phyloP scores from a whole-genome alignment of 2,329 filamentous ascomycete species.

The Neophaeococcomyces aloes region DNA sequence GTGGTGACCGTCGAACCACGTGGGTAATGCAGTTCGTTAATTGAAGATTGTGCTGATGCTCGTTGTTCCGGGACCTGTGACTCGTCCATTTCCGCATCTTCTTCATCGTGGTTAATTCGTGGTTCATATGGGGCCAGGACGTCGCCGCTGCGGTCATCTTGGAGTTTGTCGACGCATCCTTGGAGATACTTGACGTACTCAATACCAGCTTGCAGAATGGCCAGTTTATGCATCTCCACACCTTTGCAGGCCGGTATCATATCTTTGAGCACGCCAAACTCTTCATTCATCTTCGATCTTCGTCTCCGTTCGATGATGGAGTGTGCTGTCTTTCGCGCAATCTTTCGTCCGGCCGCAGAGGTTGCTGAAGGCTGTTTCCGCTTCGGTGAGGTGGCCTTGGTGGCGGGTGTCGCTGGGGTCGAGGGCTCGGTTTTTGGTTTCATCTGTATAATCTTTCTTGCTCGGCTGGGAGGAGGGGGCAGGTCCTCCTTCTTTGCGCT shows the following conservation, averaged over 20 bases:
- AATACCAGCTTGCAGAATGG: slow-evolving; percentile 90
- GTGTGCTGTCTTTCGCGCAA: slow-evolving; percentile 89
- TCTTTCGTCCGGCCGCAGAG: slow-evolving; percentile 84
- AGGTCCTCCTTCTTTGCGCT: slow-evolving; percentile 34
- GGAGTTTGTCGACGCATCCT: slow-evolving; percentile 43
- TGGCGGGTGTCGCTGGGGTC: slow-evolving; percentile 11
- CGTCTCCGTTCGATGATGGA: slow-evolving; percentile 84
- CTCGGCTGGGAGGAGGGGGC: slow-evolving; percentile 81
- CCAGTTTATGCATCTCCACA: slow-evolving; percentile 93
- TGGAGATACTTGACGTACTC: slow-evolving; percentile 80
- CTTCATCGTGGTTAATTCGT: slow-evolving; percentile 6
- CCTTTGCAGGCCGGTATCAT: slow-evolving; percentile 95
- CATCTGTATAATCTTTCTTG: slow-evolving; percentile 97
- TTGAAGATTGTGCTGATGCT: background rate
- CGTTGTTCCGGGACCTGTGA: background rate
- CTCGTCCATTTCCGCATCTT: slow-evolving; percentile 12
- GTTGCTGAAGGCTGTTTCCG: slow-evolving; percentile 66
- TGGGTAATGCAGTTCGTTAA: background rate
- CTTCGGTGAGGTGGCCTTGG: slow-evolving; percentile 39
- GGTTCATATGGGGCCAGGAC: background rate
- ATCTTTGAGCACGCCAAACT: slow-evolving; percentile 83
- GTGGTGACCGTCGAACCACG: slow-evolving; percentile 9
- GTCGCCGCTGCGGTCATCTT: slow-evolving; percentile 33
- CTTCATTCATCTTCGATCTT: slow-evolving; percentile 97
- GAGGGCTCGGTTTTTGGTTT: slow-evolving; percentile 49